phyloP scores from a whole-genome alignment of 345 rosid genomes.

The Syzygium oleosum region DNA sequence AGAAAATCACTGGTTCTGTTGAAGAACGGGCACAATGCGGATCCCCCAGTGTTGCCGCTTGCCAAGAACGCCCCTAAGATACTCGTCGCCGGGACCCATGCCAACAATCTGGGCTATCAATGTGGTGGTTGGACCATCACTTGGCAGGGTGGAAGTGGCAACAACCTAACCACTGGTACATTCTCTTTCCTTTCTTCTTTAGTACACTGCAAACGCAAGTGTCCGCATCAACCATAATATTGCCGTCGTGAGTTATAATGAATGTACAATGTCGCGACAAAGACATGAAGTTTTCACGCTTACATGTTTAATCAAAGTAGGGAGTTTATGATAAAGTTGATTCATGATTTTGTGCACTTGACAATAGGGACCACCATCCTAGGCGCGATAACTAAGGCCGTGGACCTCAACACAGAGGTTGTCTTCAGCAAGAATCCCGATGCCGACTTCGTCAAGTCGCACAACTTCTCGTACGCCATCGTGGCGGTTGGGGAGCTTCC shows the following conservation, averaged over 20 bases:
- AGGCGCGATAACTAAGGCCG: slow-evolving; percentile 45
- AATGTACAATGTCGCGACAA: not conserved
- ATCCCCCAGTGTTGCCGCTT: slow-evolving; percentile 51
- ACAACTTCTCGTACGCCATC: slow-evolving; percentile 46
- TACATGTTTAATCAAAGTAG: not conserved
- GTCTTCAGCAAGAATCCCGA: slow-evolving; percentile 42
- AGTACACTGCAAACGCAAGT: not conserved
- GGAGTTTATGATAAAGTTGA: not conserved
- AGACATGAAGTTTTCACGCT: not conserved
- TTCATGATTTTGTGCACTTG: not conserved
- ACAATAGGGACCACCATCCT: slow-evolving; percentile 64
- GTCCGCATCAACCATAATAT: not conserved
- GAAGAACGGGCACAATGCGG: slow-evolving; percentile 51
- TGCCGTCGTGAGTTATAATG: not conserved
- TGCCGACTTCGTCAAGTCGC: slow-evolving; percentile 22
- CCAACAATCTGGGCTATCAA: slow-evolving; percentile 72
- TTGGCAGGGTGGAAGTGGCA: slow-evolving; percentile 64
- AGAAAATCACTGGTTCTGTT: slow-evolving; percentile 69
- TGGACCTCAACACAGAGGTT: slow-evolving; percentile 34
- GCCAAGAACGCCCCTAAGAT: slow-evolving; percentile 48
- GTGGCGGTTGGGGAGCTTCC: slow-evolving; percentile 64
- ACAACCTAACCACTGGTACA: slow-evolving; percentile 51
- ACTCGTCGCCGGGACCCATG: slow-evolving; percentile 77
- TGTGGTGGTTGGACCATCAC: slow-evolving; percentile 88
- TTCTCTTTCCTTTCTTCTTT: not conserved